Evolutionary conservation across 192 early-diverging fungal species (phyloP).

Genomic region (Coemansia reversa): DNA sequence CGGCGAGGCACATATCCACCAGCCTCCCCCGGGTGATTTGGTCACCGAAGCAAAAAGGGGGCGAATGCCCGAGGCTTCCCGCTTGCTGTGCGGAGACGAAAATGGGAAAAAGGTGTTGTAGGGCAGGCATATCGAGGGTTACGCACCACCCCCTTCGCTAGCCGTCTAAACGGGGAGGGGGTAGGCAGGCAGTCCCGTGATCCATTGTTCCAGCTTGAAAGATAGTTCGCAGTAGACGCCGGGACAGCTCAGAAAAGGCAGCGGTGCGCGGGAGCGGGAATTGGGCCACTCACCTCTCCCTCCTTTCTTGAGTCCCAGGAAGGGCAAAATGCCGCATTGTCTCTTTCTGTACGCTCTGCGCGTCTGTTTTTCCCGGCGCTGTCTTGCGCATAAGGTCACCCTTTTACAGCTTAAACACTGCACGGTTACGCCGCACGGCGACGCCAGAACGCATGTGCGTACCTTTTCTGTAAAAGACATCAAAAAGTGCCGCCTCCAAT

Average conservation of each 20-base stretch:
- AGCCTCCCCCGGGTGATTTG: slow-evolving; percentile 52
- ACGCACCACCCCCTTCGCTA: slow-evolving; percentile 1
- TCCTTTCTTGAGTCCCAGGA: slow-evolving; percentile 7
- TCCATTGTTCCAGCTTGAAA: slow-evolving; percentile 14
- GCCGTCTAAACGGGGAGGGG: not conserved
- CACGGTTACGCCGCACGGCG: not conserved
- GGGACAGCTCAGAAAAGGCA: slow-evolving; percentile 12
- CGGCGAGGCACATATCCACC: not conserved
- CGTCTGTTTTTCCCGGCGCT: not conserved
- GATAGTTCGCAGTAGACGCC: slow-evolving; percentile 19
- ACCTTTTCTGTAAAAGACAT: not conserved
- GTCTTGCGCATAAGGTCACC: not conserved
- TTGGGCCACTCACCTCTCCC: not conserved
- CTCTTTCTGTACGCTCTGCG: not conserved
- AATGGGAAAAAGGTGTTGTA: not conserved
- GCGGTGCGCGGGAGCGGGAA: not conserved
- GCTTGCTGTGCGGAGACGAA: slow-evolving; percentile 10
- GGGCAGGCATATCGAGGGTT: not conserved
- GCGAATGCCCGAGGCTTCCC: slow-evolving; percentile 40
- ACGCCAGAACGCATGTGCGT: not conserved
- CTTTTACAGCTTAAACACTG: not conserved
- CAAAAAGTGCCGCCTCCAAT: not conserved
- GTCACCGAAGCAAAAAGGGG: slow-evolving; percentile 37
- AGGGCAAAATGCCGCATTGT: not conserved
- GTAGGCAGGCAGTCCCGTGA: slow-evolving; percentile 6